Conservation (phyloP, 2,329 filamentous ascomycete species). For the Neoascochyta sp. region DNA sequence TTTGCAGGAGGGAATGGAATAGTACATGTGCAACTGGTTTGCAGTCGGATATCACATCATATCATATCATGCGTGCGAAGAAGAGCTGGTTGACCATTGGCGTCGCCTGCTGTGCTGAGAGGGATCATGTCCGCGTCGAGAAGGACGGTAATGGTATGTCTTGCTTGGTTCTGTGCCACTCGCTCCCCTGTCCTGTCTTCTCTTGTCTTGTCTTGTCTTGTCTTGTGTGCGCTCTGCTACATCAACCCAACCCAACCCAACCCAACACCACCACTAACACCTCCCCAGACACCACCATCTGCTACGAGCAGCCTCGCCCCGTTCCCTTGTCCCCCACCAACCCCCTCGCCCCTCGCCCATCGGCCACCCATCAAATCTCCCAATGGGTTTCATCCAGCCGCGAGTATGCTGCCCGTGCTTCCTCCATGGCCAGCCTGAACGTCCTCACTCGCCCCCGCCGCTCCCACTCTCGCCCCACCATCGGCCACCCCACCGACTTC, state of each 20-base stretch:
- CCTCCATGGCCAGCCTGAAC: slow-evolving; percentile 31
- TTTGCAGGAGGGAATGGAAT: no score
- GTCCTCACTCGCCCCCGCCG: slow-evolving; percentile 30
- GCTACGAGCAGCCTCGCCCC: slow-evolving; percentile 36
- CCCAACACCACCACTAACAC: slow-evolving; percentile 11
- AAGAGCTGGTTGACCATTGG: no score
- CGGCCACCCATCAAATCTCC: slow-evolving; percentile 34
- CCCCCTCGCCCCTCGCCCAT: slow-evolving; percentile 20
- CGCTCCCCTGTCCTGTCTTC: not conserved
- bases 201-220: slow-evolving; percentile 1
- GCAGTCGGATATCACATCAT: no score
- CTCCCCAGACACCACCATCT: slow-evolving; percentile 29
- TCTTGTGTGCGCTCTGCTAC: slow-evolving; percentile 1
- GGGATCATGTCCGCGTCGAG: no score
- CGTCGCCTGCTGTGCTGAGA: no score
- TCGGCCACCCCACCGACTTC: slow-evolving; percentile 37
- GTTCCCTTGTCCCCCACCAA: slow-evolving; percentile 20
- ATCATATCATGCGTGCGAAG: no score
- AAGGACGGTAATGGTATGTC: no score
- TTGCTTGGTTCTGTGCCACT: no score
- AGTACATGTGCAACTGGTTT: no score
- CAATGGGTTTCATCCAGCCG: slow-evolving; percentile 36
- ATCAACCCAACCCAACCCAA: not conserved
- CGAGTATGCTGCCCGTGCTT: slow-evolving; percentile 35
- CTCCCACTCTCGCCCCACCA: slow-evolving; percentile 35